These are phyloP conservation scores for Euphorbia lathyris DNA, from an alignment of 345 rosid species.

Conservation along the genomic window DNA sequence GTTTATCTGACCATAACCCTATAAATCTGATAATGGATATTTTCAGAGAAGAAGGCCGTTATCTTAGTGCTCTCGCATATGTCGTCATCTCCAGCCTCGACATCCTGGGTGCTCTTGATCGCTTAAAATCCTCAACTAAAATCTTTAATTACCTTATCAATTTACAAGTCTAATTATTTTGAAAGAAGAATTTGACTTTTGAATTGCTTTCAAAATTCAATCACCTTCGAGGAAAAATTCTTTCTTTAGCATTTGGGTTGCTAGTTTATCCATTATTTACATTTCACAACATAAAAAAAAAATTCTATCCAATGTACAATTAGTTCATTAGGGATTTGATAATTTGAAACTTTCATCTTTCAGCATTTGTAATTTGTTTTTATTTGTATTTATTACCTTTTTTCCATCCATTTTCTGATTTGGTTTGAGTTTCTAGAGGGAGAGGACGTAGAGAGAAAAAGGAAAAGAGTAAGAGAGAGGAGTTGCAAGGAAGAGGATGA, in stretches of 20 bases:
- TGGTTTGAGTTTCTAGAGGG: too few relatives aligned
- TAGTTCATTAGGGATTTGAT: not conserved
- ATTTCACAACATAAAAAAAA: too few relatives aligned
- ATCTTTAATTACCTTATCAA: too few relatives aligned
- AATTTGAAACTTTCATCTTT: conserved; percentile 6
- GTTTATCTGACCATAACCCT: too few relatives aligned
- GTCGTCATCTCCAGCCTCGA: conserved; percentile 79
- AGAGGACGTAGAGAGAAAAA: too few relatives aligned
- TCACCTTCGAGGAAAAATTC: not conserved
- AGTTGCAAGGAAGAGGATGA: too few relatives aligned
- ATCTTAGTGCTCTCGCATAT: conserved; percentile 76
- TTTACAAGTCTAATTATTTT: too few relatives aligned
- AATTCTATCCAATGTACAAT: not conserved
- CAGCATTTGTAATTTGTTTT: not conserved
- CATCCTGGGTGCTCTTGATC: conserved; percentile 59
- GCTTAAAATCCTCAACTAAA: conserved; percentile 29
- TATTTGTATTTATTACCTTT: too few relatives aligned
- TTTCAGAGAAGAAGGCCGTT: too few relatives aligned
- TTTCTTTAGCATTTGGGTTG: not conserved
- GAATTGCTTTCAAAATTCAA: not conserved
- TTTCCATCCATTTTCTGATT: too few relatives aligned
- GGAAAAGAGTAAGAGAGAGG: too few relatives aligned
- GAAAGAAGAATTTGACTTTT: not conserved
- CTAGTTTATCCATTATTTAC: not conserved
- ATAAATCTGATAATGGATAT: too few relatives aligned